Percentiles rank a stretch among this genome's conserved stretches.
Conservation (phyloP, 352 stramenopile species). For the Thalassiosira allenii region DNA sequence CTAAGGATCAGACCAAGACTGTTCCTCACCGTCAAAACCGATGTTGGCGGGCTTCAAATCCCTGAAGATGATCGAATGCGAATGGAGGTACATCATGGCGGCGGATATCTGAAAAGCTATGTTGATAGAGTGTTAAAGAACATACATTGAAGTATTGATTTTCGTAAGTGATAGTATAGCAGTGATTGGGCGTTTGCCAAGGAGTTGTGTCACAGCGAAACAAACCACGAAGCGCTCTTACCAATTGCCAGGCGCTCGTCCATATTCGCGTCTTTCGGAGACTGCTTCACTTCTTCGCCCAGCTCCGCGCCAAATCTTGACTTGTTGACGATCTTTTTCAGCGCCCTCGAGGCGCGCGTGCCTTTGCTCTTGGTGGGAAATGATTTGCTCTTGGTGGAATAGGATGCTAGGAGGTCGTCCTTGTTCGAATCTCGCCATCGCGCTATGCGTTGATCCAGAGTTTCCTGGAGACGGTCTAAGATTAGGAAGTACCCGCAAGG, state of each 20-base stretch:
- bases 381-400: not conserved
- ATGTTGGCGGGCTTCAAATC: slow-evolving; percentile 70
- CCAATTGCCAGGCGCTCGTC: slow-evolving; percentile 38
- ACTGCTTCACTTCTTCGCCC: not conserved
- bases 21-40: slow-evolving; percentile 37
- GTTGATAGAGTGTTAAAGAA: not conserved
- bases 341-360: no score
- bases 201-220: no score
- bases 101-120: slow-evolving; percentile 73
- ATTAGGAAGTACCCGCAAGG: slow-evolving; percentile 74
- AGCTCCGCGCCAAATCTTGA: not conserved
- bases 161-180: no score
- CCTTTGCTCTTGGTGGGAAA: not conserved
- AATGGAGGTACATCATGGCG: slow-evolving; percentile 72
- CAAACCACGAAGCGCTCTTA: slow-evolving; percentile 5
- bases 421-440: slow-evolving; percentile 54
- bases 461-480: slow-evolving; percentile 74
- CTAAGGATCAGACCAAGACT: no score
- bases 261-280: slow-evolving; percentile 3
- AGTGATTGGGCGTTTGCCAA: no score
- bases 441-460: slow-evolving; percentile 68
- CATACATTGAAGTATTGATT: not conserved
- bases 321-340: not conserved
- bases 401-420: no score
- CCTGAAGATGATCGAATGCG: slow-evolving; percentile 68